Evolutionary conservation across 345 rosid genomes (phyloP).

Genomic region (Nasturtium officinale): DNA sequence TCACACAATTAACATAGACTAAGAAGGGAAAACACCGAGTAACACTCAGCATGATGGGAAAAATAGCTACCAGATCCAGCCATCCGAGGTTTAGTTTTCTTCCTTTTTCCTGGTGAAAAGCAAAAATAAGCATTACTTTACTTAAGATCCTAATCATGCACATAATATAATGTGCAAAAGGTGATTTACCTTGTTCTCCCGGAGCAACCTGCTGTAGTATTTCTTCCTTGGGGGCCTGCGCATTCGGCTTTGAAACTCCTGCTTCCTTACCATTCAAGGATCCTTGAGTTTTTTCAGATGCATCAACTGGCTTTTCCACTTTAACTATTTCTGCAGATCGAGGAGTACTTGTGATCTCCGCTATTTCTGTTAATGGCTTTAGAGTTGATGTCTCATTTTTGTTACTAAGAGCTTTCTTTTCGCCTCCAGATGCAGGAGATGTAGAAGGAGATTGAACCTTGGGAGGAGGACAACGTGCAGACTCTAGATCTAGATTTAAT

Average conservation of each 20-base stretch:
- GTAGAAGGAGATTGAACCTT: constrained; percentile 72
- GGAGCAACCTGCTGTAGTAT: constrained; percentile 67
- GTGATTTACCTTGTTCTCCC: constrained; percentile 69
- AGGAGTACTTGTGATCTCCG: constrained; percentile 50
- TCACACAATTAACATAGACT: constrained; percentile 1
- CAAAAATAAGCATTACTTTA: constrained; percentile 17
- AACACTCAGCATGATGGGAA: not conserved
- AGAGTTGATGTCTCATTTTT: constrained; percentile 48
- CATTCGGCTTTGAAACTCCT: constrained; percentile 63
- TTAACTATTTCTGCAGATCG: constrained; percentile 50
- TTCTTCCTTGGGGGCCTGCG: constrained; percentile 62
- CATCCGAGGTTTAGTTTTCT: constrained; percentile 78
- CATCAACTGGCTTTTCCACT: constrained; percentile 53
- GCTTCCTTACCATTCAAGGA: constrained; percentile 73
- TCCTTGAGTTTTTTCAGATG: constrained; percentile 63
- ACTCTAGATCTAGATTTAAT: constrained; percentile 65
- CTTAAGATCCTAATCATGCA: not conserved
- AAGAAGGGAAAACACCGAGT: not conserved
- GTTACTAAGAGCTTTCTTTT: constrained; percentile 60
- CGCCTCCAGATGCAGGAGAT: constrained; percentile 76
- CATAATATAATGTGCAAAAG: not conserved
- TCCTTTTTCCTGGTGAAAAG: constrained; percentile 65
- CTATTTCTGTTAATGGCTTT: constrained; percentile 49
- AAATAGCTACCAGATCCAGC: constrained; percentile 31
- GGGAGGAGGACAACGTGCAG: constrained; percentile 69